Conservation (phyloP, 1,284 basidiomycete species). For the Pholiota adiposa region DNA sequence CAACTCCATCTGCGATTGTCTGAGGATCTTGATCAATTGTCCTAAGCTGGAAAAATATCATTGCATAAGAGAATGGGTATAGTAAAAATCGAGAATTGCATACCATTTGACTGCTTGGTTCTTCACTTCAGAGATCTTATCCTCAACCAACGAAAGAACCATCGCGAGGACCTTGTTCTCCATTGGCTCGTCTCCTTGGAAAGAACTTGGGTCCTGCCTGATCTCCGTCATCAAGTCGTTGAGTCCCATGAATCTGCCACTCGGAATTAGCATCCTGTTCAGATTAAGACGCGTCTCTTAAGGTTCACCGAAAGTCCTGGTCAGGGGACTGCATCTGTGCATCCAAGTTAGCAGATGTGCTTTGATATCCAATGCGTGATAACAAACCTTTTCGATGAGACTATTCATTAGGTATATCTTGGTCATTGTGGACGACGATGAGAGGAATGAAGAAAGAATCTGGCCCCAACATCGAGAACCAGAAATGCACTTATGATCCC, state of each 20-base stretch:
- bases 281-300: slow-evolving; percentile 30
- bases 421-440: slow-evolving; percentile 58
- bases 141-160: slow-evolving; percentile 85
- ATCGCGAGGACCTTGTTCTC: slow-evolving; percentile 83
- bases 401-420: slow-evolving; percentile 82
- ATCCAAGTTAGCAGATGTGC: slow-evolving; percentile 15
- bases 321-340: slow-evolving; percentile 80
- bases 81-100: slow-evolving; percentile 21
- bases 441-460: slow-evolving; percentile 1
- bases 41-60: slow-evolving; percentile 61
- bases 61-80: neutral
- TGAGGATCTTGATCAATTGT: slow-evolving; percentile 85
- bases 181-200: slow-evolving; percentile 78
- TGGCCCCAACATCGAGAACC: neutral
- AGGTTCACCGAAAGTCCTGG: slow-evolving; percentile 76
- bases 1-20: slow-evolving; percentile 80
- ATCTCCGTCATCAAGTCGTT: slow-evolving; percentile 91
- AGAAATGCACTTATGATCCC: neutral
- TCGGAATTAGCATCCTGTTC: slow-evolving; percentile 9
- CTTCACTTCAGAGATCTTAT: slow-evolving; percentile 97
- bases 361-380: neutral
- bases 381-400: slow-evolving; percentile 73
- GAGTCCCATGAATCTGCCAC: slow-evolving; percentile 87
- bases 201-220: slow-evolving; percentile 68
- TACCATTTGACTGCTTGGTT: slow-evolving; percentile 96